Evolutionary conservation across 495 filamentous ascomycete genomes (phyloP), one percentile per base, ranked within the genome.

Genomic region (Rostrohypoxylon terebratum): DNA sequence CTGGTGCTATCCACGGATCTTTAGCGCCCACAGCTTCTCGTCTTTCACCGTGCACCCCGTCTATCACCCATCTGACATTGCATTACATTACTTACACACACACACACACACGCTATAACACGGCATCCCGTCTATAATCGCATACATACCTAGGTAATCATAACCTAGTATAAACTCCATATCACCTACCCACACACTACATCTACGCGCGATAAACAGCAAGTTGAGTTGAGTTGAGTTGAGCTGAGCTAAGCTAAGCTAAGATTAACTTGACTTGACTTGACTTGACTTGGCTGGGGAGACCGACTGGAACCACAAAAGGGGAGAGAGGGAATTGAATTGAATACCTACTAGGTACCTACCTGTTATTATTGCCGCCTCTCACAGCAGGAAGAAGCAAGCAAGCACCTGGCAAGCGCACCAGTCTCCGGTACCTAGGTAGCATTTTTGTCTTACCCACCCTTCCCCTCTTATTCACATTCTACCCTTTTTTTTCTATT

Each of bases 11-110:
- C 55, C 64, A 28, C 61, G 60, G 68, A 45, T 54, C 13, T 73
- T 73, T 72, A 67, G 64, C 64, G 70, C 70, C 70, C 70, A 73
- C 63, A 64, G 64, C 70, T 68, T 65, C 58, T 18, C 25, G 18
- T 31, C 21, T 60, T 38, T 72, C 64, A 67, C 69, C 69, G 64
- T 68, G 69, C 64, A 64, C 34, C 51, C 50, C 51, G 2, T 31
- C n/a, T 34, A 16, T 11, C 13, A 14, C 38, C 50, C 16, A 72
- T 63, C 63, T 67, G 67, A 34, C 16, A 45, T 45, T 20, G 21
- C 5, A 28, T 16, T 47, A 50, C 40, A 10, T 50, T 48, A 25
- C 55, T n/a, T 60, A 60, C 25, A 34, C 31, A 23, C 25, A 23
- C 14, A 53, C 50, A 25, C 9, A 42, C 23, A 61, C 20, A 42